A percentile compares a stretch with the other conserved stretches of the same genome.
Conservation (phyloP, 2,329 filamentous ascomycete species). For the Aspergillus versicolor region DNA sequence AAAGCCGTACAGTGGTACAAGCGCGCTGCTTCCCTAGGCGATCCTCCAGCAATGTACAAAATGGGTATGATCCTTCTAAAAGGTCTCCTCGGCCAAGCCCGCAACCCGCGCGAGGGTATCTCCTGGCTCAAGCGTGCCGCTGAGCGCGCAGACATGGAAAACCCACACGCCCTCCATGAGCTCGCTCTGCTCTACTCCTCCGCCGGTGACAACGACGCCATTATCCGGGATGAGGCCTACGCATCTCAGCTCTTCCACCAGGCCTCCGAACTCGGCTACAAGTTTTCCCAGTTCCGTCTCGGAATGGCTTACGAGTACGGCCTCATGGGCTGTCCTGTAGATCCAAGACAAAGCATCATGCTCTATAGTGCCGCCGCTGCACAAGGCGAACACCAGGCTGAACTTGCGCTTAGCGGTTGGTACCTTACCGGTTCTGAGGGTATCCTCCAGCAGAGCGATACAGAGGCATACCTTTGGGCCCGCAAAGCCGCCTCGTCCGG, state of each 20-base stretch:
- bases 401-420: slow-evolving; percentile 84
- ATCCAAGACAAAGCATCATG: slow-evolving; percentile 79
- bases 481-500: slow-evolving; percentile 87
- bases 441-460: slow-evolving; percentile 87
- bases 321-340: slow-evolving; percentile 75
- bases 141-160: slow-evolving; percentile 81
- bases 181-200: slow-evolving; percentile 64
- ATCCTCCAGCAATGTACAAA: slow-evolving; percentile 96
- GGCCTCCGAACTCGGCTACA: slow-evolving; percentile 87
- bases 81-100: slow-evolving; percentile 82
- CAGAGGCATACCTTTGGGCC: slow-evolving; percentile 96
- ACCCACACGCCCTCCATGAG: slow-evolving; percentile 93
- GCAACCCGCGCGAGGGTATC: slow-evolving; percentile 80
- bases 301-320: slow-evolving; percentile 91
- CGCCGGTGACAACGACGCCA: slow-evolving; percentile 62
- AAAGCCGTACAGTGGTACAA: slow-evolving; percentile 99
- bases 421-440: slow-evolving; percentile 89
- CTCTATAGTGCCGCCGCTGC: slow-evolving; percentile 92
- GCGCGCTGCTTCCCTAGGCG: slow-evolving; percentile 83
- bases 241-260: slow-evolving; percentile 79
- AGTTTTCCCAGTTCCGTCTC: slow-evolving; percentile 88
- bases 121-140: slow-evolving; percentile 92
- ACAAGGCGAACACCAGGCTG: slow-evolving; percentile 91
- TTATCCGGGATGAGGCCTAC: slow-evolving; percentile 79
- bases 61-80: slow-evolving; percentile 95